phyloP scores from a whole-genome alignment of 257 asterid genomes.

The Lavandula angustifolia region DNA sequence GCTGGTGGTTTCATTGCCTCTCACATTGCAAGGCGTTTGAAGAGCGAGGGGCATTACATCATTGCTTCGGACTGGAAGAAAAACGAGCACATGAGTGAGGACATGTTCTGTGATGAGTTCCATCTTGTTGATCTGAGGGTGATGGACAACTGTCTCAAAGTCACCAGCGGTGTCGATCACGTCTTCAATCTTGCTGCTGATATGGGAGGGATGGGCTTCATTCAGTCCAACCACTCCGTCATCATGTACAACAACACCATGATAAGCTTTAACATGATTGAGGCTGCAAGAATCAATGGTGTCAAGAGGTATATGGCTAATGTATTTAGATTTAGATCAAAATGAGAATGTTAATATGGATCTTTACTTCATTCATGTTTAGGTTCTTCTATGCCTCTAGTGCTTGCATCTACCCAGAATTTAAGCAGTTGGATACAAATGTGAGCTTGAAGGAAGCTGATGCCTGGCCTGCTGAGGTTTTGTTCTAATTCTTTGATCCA shows the following conservation, averaged over 20 bases:
- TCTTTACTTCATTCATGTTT: background rate
- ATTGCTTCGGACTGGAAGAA: conserved; percentile 93
- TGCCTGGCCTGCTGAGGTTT: conserved; percentile 97
- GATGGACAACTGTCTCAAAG: conserved; percentile 84
- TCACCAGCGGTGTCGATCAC: conserved; percentile 62
- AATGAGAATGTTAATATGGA: conserved; percentile 42
- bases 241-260: conserved; percentile 87
- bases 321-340: conserved; percentile 15
- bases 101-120: conserved; percentile 84
- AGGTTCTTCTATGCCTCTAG: conserved; percentile 90
- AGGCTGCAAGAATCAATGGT: conserved; percentile 74
- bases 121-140: conserved; percentile 89
- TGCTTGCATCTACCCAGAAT: conserved; percentile 89
- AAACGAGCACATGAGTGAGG: conserved; percentile 91
- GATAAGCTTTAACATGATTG: conserved; percentile 90
- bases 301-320: conserved; percentile 50
- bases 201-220: conserved; percentile 94
- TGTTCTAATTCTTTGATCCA: conserved; percentile 13
- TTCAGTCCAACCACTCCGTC: conserved; percentile 87
- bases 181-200: conserved; percentile 90
- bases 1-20: conserved; percentile 91
- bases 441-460: conserved; percentile 92
- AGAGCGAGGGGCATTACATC: conserved; percentile 77
- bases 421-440: conserved; percentile 81
- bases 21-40: conserved; percentile 81